Conservation (phyloP, 768 basidiomycete genomes). For the Tylopilus vinaceipallidus region DNA sequence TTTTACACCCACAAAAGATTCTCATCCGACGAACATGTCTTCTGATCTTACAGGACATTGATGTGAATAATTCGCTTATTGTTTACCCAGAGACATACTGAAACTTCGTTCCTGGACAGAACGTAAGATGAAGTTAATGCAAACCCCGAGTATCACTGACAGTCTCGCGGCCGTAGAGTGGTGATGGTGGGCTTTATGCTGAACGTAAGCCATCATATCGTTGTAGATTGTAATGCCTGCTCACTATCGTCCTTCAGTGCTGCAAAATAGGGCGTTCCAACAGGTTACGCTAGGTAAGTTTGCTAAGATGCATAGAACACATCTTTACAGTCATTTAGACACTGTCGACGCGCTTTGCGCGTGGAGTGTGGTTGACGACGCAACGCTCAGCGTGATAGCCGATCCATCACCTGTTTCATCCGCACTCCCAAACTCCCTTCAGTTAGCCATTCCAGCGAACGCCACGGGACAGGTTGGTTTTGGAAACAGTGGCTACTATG, state of each 20-base stretch:
- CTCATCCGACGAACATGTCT: not conserved
- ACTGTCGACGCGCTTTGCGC: constrained; percentile 46
- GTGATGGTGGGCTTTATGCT: constrained; percentile 63
- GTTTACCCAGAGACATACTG: too few relatives aligned
- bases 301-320: too few relatives aligned
- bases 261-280: constrained; percentile 69
- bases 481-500: constrained; percentile 56
- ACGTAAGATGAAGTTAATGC: constrained; percentile 25
- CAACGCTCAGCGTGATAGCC: constrained; percentile 45
- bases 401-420: constrained; percentile 50
- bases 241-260: constrained; percentile 36
- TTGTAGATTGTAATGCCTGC: not conserved
- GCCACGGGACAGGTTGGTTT: constrained; percentile 45
- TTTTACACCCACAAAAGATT: not conserved
- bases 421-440: constrained; percentile 59
- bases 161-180: constrained; percentile 47
- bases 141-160: constrained; percentile 11
- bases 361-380: constrained; percentile 48
- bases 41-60: constrained; percentile 49
- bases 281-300: constrained; percentile 51
- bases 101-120: constrained; percentile 19
- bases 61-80: constrained; percentile 38
- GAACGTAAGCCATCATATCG: constrained; percentile 40
- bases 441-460: constrained; percentile 43
- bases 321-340: constrained; percentile 26